Percentiles rank a stretch among this genome's conserved stretches.
Evolutionary conservation across 2,329 filamentous ascomycete species (phyloP).

Genomic region (Calonectria ilicicola): DNA sequence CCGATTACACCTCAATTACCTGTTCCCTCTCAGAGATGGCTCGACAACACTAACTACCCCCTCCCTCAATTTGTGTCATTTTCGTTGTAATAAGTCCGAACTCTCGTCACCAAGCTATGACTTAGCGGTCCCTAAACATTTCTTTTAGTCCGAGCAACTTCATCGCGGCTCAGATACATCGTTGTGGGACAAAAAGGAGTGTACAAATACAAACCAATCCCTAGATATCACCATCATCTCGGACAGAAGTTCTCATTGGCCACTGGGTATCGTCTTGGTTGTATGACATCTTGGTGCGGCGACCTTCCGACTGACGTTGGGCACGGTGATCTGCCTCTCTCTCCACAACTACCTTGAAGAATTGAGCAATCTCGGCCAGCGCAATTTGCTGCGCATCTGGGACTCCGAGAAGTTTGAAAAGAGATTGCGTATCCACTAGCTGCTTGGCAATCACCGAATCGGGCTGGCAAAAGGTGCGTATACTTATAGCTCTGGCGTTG

Average conservation of each 20-base stretch:
- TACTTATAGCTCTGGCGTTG: constrained; percentile 63
- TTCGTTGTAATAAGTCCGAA: background rate
- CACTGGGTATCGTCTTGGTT: constrained; percentile 21
- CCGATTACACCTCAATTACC: background rate
- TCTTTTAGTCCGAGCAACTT: background rate
- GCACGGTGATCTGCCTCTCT: constrained; percentile 52
- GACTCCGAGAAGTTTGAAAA: constrained; percentile 63
- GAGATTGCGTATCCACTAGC: constrained; percentile 63
- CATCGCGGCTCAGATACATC: background rate
- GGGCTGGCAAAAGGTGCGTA: constrained; percentile 69
- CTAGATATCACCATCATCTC: background rate
- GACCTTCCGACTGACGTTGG: constrained; percentile 35
- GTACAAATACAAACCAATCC: background rate
- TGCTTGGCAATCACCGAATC: constrained; percentile 70
- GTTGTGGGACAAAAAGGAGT: background rate
- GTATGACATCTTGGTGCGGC: constrained; percentile 21
- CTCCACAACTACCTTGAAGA: constrained; percentile 66
- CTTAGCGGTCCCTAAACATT: background rate
- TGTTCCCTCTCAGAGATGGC: background rate
- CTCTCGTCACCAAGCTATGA: background rate
- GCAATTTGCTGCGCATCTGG: constrained; percentile 57
- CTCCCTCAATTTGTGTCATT: too few species aligned
- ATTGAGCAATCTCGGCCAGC: constrained; percentile 63
- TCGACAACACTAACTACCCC: background rate
- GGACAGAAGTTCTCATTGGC: background rate